Conservation (phyloP, 345 rosid species). For the Passiflora organensis region DNA sequence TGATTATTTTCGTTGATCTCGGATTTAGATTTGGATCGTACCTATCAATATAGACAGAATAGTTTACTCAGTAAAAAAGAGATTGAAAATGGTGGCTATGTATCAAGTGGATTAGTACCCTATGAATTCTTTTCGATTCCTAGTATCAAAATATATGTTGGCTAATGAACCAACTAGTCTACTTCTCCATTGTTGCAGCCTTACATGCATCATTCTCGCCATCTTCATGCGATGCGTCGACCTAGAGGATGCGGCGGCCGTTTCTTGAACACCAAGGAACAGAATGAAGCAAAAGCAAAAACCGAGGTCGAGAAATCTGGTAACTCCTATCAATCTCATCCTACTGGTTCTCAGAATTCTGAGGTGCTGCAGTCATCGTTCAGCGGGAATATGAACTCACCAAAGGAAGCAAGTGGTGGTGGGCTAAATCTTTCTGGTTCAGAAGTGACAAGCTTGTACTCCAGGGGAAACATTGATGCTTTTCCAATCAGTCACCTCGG, state of each 20-base stretch:
- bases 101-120: too few species aligned
- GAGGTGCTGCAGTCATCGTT: conserved; percentile 57
- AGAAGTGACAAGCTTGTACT: conserved; percentile 76
- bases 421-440: conserved; percentile 47
- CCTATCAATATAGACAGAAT: too few species aligned
- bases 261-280: conserved; percentile 62
- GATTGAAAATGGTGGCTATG: too few species aligned
- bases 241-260: conserved; percentile 98
- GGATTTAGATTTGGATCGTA: too few species aligned
- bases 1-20: too few species aligned
- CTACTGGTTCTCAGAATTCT: conserved; percentile 68
- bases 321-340: conserved; percentile 23
- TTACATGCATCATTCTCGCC: conserved; percentile 87
- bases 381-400: conserved; percentile 52
- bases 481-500: conserved; percentile 31
- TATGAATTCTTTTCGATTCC: too few species aligned
- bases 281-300: conserved; percentile 23
- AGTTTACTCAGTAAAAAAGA: too few species aligned
- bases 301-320: conserved; percentile 28
- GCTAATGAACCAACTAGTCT: too few species aligned
- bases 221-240: conserved; percentile 92
- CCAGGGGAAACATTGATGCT: conserved; percentile 27
- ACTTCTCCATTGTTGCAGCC: conserved; percentile 34
- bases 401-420: conserved; percentile 41
- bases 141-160: too few species aligned